phyloP scores from a whole-genome alignment of 768 basidiomycete genomes.

The Amanita jacksonii region DNA sequence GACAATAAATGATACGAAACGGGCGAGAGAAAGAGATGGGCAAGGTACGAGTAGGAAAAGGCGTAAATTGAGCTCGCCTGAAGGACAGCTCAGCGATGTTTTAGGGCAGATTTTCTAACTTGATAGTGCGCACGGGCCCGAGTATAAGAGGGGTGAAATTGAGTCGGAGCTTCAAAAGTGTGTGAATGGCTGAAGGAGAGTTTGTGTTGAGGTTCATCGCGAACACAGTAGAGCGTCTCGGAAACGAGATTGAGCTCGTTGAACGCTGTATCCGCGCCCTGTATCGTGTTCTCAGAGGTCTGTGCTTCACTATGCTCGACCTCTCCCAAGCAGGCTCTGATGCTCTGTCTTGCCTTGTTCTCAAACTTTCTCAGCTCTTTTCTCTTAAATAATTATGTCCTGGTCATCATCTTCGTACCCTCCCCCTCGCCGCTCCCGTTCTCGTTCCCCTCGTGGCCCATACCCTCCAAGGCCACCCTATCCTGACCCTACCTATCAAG shows the following conservation, averaged over 20 bases:
- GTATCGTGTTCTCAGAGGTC: conserved; percentile 74
- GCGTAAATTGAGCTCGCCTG: conserved; percentile 13
- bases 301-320: conserved; percentile 89
- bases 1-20: conserved; percentile 24
- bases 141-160: conserved; percentile 12
- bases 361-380: conserved; percentile 49
- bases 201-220: conserved; percentile 41
- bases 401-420: conserved; percentile 72
- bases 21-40: conserved; percentile 13
- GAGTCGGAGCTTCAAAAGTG: conserved; percentile 34
- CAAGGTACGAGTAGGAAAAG: conserved; percentile 18
- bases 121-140: conserved; percentile 30
- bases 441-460: conserved; percentile 63
- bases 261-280: conserved; percentile 35
- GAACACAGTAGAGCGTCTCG: conserved; percentile 43
- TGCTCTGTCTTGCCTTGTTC: conserved; percentile 47
- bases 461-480: conserved; percentile 47
- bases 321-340: conserved; percentile 67
- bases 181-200: conserved; percentile 14
- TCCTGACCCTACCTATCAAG: conserved; percentile 44
- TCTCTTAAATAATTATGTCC: conserved; percentile 68
- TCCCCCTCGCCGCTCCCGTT: conserved; percentile 70
- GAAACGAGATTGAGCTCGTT: conserved; percentile 33
- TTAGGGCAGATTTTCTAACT: conserved; percentile 49
- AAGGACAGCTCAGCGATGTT: conserved; percentile 28